Evolutionary conservation across 2,329 filamentous ascomycete species (phyloP).

Genomic region (Setomelanomma holmii): DNA sequence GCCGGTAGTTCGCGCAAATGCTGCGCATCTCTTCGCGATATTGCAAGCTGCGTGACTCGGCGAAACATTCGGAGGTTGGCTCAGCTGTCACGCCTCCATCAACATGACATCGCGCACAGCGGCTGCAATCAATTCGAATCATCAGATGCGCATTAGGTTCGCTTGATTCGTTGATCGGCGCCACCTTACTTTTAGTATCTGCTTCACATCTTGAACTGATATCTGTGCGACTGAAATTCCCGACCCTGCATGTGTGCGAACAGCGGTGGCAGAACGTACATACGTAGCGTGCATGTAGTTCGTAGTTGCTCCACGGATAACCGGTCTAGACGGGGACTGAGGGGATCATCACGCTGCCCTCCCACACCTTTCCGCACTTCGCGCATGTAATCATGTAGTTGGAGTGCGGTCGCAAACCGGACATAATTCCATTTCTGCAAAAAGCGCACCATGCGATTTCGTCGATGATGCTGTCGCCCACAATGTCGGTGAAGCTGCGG

Average conservation of each 20-base stretch:
- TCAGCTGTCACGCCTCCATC: conserved; percentile 1
- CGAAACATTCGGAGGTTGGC: conserved; percentile 5
- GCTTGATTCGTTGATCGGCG: neutral
- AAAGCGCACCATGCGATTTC: conserved; percentile 25
- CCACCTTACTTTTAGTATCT: neutral
- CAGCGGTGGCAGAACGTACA: conserved; percentile 32
- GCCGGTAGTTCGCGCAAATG: neutral
- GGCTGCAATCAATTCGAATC: conserved; percentile 8
- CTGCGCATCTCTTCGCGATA: neutral
- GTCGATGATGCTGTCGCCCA: conserved; percentile 35
- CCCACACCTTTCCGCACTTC: conserved; percentile 26
- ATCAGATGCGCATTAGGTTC: neutral
- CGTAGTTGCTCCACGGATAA: conserved; percentile 32
- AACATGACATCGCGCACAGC: neutral
- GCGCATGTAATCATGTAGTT: conserved; percentile 31
- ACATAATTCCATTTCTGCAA: conserved; percentile 22
- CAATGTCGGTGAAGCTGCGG: conserved; percentile 39
- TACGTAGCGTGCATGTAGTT: conserved; percentile 40
- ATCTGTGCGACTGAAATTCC: conserved; percentile 1
- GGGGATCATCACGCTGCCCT: conserved; percentile 32
- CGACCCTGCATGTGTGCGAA: conserved; percentile 40
- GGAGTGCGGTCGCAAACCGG: conserved; percentile 28
- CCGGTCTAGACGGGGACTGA: conserved; percentile 30
- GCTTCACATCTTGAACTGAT: neutral
- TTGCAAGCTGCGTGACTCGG: conserved; percentile 3